Conservation (phyloP, 1,284 basidiomycete species). For the Afroboletus lepidellus region DNA sequence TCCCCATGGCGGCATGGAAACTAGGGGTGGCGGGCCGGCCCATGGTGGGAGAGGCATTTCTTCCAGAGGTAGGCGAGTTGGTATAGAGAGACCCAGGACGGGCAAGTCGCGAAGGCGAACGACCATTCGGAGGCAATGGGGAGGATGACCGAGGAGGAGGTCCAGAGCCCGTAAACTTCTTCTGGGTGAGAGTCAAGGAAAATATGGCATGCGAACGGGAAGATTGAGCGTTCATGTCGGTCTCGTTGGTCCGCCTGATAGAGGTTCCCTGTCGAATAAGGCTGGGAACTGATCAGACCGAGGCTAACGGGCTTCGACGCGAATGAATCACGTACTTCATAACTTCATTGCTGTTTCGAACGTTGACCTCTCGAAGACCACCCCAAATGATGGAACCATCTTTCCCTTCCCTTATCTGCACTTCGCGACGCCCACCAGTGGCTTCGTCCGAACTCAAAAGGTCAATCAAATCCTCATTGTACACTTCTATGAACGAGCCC, state of each 20-base stretch:
- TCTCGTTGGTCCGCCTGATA: constrained; percentile 93
- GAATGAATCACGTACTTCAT: constrained; percentile 68
- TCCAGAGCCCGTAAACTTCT: constrained; percentile 69
- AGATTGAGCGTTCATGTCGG: constrained; percentile 98
- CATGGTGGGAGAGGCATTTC: constrained; percentile 72
- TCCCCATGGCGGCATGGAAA: constrained; percentile 67
- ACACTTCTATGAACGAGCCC: constrained; percentile 93
- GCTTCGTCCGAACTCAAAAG: constrained; percentile 73
- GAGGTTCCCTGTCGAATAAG: constrained; percentile 84
- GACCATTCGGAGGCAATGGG: constrained; percentile 65
- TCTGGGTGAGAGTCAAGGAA: constrained; percentile 90
- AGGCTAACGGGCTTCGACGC: constrained; percentile 1
- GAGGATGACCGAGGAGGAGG: constrained; percentile 71
- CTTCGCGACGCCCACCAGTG: constrained; percentile 68
- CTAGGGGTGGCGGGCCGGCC: constrained; percentile 74
- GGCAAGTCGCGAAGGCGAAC: constrained; percentile 75
- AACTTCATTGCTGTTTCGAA: constrained; percentile 82
- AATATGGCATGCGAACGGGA: constrained; percentile 99
- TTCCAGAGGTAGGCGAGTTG: constrained; percentile 37
- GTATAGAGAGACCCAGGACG: constrained; percentile 72
- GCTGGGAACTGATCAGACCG: constrained; percentile 40
- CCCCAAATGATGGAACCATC: constrained; percentile 97
- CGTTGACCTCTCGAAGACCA: constrained; percentile 88
- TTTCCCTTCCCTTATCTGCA: constrained; percentile 96
- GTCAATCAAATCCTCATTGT: constrained; percentile 97